Percentiles rank a stretch among this genome's conserved stretches.
Evolutionary conservation across 1,284 basidiomycete genomes (phyloP).

Genomic region (Schizopora paradoxa): DNA sequence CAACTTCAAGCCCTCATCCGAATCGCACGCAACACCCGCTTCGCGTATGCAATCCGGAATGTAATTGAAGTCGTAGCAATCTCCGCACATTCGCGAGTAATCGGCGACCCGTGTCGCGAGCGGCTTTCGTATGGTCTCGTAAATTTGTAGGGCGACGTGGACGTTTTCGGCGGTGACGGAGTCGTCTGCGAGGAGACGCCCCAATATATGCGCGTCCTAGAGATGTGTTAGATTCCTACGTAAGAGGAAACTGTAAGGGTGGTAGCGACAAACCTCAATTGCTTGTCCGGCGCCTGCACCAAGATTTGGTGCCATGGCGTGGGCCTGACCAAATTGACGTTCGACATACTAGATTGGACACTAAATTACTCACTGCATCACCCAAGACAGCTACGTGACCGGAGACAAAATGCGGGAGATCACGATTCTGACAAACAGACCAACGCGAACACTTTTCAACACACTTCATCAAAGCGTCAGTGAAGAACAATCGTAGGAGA

Average conservation of each 20-base stretch:
- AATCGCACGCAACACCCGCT: neutral
- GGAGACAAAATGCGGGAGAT: conserved; percentile 21
- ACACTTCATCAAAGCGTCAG: conserved; percentile 16
- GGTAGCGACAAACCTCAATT: conserved; percentile 29
- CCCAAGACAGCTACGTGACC: conserved; percentile 24
- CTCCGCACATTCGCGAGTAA: conserved; percentile 7
- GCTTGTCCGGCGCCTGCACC: conserved; percentile 38
- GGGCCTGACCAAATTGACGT: conserved; percentile 24
- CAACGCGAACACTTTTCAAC: conserved; percentile 23
- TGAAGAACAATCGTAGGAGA: conserved; percentile 4
- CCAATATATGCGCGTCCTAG: conserved; percentile 35
- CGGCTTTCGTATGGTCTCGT: conserved; percentile 25
- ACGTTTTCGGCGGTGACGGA: conserved; percentile 17
- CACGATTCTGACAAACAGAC: conserved; percentile 23
- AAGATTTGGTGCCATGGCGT: conserved; percentile 37
- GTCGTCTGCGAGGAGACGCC: conserved; percentile 28
- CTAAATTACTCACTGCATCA: conserved; percentile 21
- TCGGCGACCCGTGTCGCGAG: conserved; percentile 13
- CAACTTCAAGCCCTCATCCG: conserved; percentile 22
- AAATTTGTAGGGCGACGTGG: conserved; percentile 20
- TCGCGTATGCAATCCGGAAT: conserved; percentile 3
- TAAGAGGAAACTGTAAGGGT: neutral
- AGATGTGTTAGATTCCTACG: neutral
- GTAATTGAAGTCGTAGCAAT: conserved; percentile 15
- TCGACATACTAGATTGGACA: neutral